phyloP scores from a whole-genome alignment of 495 filamentous ascomycete species.

The Wilcoxina mikolae region DNA sequence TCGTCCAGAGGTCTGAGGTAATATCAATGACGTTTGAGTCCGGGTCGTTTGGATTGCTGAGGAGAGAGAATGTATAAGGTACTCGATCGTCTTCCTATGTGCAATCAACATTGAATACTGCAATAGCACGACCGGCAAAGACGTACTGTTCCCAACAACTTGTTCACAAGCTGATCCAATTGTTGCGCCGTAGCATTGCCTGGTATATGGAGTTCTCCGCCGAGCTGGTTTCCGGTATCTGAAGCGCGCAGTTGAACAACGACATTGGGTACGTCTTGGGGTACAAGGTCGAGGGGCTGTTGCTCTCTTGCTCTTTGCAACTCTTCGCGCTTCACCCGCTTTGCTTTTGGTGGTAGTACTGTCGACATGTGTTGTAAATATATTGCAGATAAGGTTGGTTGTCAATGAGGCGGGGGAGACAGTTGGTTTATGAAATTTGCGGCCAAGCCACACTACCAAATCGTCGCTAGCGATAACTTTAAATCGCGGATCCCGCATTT shows the following conservation, averaged over 20 bases:
- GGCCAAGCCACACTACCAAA: too few relatives aligned
- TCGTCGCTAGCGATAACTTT: too few relatives aligned
- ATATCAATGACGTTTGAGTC: conserved; percentile 42
- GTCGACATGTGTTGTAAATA: conserved; percentile 54
- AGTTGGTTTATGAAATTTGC: too few relatives aligned
- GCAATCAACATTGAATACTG: not conserved
- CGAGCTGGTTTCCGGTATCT: conserved; percentile 46
- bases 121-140: conserved; percentile 14
- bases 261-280: conserved; percentile 59
- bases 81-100: conserved; percentile 61
- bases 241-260: conserved; percentile 80
- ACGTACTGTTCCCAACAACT: conserved; percentile 64
- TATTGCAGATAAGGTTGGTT: too few relatives aligned
- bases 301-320: conserved; percentile 58
- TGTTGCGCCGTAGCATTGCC: conserved; percentile 80
- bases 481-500: too few relatives aligned
- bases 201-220: conserved; percentile 47
- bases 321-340: conserved; percentile 66
- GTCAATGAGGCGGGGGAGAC: too few relatives aligned
- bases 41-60: conserved; percentile 32
- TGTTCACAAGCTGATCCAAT: conserved; percentile 80
- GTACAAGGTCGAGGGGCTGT: conserved; percentile 53
- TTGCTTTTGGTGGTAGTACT: conserved; percentile 72
- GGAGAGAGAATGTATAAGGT: conserved; percentile 75
- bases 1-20: conserved; percentile 60